Percentiles rank a stretch among this genome's conserved stretches.
Conservation (phyloP, 495 filamentous ascomycete genomes). For the Lichina pygmaea region DNA sequence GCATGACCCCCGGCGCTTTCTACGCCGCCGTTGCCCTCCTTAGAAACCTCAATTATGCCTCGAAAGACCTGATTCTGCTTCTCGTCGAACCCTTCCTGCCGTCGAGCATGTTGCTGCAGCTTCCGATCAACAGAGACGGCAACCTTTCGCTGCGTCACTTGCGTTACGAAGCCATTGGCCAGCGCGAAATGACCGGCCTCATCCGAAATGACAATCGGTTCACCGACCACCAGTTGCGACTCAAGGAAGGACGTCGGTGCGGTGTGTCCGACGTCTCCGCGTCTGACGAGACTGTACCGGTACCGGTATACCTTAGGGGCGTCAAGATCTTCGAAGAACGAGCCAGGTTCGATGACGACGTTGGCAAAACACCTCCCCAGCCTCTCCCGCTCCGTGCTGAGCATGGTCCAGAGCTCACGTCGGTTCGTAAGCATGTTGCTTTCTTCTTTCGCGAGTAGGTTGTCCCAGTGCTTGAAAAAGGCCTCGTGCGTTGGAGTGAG, state of each 20-base stretch:
- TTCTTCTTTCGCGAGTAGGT: constrained; percentile 80
- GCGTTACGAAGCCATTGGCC: constrained; percentile 66
- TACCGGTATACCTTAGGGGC: constrained; percentile 73
- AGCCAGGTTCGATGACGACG: constrained; percentile 55
- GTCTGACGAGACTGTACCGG: constrained; percentile 53
- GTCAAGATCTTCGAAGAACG: constrained; percentile 33
- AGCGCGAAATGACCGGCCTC: constrained; percentile 86
- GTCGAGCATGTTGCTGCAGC: constrained; percentile 63
- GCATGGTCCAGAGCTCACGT: constrained; percentile 83
- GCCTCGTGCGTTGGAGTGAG: constrained; percentile 42
- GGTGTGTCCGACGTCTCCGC: constrained; percentile 4
- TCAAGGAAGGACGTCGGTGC: constrained; percentile 47
- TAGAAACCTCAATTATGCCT: constrained; percentile 72
- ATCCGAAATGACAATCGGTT: constrained; percentile 89
- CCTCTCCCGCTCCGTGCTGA: constrained; percentile 67
- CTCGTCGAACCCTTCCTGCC: constrained; percentile 43
- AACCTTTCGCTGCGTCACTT: constrained; percentile 43
- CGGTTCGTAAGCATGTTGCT: constrained; percentile 58
- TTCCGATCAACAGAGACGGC: constrained; percentile 70
- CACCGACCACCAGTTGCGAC: constrained; percentile 68
- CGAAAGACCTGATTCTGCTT: constrained; percentile 57
- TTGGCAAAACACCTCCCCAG: constrained; percentile 52
- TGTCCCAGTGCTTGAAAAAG: constrained; percentile 89
- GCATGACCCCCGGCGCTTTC: background rate
- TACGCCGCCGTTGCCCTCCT: constrained; percentile 20